Evolutionary conservation across 495 filamentous ascomycete genomes (phyloP), one percentile per base, ranked within the genome.

Genomic region (Neurospora cerealis): DNA sequence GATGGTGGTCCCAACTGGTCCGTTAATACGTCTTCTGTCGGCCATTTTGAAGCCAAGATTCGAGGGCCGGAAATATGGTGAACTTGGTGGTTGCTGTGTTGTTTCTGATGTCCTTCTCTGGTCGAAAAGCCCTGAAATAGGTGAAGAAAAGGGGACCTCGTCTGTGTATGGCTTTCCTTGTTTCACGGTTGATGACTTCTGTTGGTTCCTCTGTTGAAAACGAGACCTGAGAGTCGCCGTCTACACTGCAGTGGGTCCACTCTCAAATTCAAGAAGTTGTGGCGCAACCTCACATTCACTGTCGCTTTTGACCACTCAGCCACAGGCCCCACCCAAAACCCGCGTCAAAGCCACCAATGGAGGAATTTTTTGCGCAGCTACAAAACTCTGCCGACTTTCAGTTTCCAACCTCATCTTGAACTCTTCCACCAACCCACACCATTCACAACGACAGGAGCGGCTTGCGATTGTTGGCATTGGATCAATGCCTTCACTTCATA

Each of bases 11-110:
- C 91, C 91, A 39, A 88, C 84, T 1, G 96, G 96, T 5, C 93
- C 93, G 83, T 98, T 98, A 81, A 97, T 91, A 74, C 96, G 90
- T 83, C 95, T 91, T 81, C 96, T 88, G 81, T 99, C 96, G 72
- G 91, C 86, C 92, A 95, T 95, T 69, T 77, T 75, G 75, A 60
- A 75, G 78, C 71, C 28, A 34, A n/a, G 7, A 46, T n/a, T 13
- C 36, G 42, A 34, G 13, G 21, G 28, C 15, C 39, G 42, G 8
- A 19, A 34, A 19, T 39, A 36, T 54, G 44, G 19, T 39, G 60
- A 37, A 37, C 76, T 74, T 74, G 34, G 70, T 75, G 73, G 21
- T 72, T 71, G 54, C 13, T 66, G 28, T 66, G 54, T 2, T 66
- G 15, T 9, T 0, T 15, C 1, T 19, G 28, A 66, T 5, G 28